A percentile compares a stretch with the other conserved stretches of the same genome.
Conservation (phyloP, 768 basidiomycete species). For the Gymnopilus junonius region DNA sequence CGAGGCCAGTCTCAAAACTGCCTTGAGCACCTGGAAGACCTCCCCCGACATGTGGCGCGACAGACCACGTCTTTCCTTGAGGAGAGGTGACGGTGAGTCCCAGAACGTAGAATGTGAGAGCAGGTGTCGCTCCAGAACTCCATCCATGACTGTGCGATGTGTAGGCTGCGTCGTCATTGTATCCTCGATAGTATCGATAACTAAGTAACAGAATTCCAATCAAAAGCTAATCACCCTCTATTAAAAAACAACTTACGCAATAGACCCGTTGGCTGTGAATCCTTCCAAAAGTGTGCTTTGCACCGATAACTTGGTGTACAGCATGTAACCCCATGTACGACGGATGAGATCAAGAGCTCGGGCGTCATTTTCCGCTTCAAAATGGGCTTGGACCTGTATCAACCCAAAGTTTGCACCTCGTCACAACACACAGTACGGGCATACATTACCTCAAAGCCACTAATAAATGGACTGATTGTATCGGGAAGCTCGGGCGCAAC, state of each 20-base stretch:
- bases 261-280: constrained; percentile 59
- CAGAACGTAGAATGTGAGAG: constrained; percentile 59
- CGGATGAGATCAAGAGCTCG: constrained; percentile 57
- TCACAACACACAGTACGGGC: background rate
- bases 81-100: constrained; percentile 54
- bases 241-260: constrained; percentile 41
- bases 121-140: constrained; percentile 61
- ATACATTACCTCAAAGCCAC: constrained; percentile 56
- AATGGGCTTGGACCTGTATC: constrained; percentile 59
- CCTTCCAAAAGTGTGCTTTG: constrained; percentile 64
- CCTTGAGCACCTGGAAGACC: constrained; percentile 48
- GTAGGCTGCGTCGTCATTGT: constrained; percentile 61
- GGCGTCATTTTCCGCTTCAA: constrained; percentile 52
- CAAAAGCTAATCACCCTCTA: background rate
- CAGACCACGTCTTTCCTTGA: constrained; percentile 49
- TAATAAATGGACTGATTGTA: constrained; percentile 63
- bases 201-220: constrained; percentile 26
- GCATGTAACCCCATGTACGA: constrained; percentile 64
- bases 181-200: constrained; percentile 57
- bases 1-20: constrained; percentile 56
- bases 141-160: constrained; percentile 66
- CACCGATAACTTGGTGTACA: constrained; percentile 57
- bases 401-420: background rate
- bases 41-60: constrained; percentile 49
- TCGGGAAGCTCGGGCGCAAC: constrained; percentile 61